A percentile compares a stretch with the other conserved stretches of the same genome.
Evolutionary conservation across 169 alveolate species (phyloP).

Genomic region (Plasmodium knowlesi): DNA sequence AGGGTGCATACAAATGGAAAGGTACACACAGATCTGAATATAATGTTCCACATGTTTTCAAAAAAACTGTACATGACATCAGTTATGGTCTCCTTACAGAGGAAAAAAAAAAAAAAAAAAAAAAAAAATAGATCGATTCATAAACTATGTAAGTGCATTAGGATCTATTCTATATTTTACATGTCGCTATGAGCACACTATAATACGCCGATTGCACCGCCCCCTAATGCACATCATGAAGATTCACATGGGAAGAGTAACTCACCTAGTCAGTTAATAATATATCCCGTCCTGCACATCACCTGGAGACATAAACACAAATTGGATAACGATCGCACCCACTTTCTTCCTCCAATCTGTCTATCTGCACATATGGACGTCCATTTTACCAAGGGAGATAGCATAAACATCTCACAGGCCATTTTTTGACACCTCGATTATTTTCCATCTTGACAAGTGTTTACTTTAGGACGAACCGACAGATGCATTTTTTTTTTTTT

Average conservation of each 20-base stretch:
- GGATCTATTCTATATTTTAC: neutral
- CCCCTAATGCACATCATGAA: neutral
- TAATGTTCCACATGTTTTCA: neutral
- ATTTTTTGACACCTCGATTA: neutral
- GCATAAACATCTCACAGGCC: neutral
- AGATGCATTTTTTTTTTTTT: neutral
- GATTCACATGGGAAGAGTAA: neutral
- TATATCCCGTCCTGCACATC: neutral
- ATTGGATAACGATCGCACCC: neutral
- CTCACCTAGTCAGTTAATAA: neutral
- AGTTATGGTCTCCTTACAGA: neutral
- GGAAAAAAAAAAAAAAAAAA: neutral
- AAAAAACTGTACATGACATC: neutral
- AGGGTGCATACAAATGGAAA: neutral
- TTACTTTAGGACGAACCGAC: neutral
- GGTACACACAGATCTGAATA: neutral
- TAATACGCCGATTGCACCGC: neutral
- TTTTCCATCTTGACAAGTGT: neutral
- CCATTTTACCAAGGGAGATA: neutral
- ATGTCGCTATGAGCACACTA: neutral
- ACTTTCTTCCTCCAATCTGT: neutral
- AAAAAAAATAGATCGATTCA: too few species aligned
- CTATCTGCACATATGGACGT: neutral
- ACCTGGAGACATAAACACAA: neutral
- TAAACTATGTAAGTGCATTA: neutral